Evolutionary conservation across 768 basidiomycete genomes (phyloP), one percentile per base, ranked within the genome.

Genomic region (Xerocomus potaroensis): DNA sequence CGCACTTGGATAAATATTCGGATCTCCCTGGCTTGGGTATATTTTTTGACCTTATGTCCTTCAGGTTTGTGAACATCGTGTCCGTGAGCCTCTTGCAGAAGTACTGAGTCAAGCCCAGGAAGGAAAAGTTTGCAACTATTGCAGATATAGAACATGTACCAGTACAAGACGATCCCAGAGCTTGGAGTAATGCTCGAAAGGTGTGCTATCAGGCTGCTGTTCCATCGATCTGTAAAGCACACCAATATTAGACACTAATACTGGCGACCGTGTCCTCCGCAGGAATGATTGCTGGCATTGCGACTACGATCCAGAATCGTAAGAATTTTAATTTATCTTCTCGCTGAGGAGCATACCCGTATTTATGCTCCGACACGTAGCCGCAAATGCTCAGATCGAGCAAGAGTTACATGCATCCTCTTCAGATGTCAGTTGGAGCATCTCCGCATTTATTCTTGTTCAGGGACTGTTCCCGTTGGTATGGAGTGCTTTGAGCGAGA

Each of bases 401-500:
- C 54, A 60, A 3, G 71, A 83, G 22, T 69, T 91, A 18, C 75
- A 76, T 38, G 81, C 87, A 3, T 79, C 79, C 1, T 70, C 74
- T 42, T 68, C 74, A 8, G 73, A 84, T 34, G 81, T 91, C 47
- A 83, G 85, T 47, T 70, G 79, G 61, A 83, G 78, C 53, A 64
- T 90, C 27, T 83, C 87, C 1, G 47, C 86, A 18, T 90, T 87
- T 65, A 80, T 88, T 48, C 67, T 84, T 2, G 51, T 83, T 4
- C 89, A 90, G 66, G 89, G 89, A 2, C 55, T 70, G 16, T 68
- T 80, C 41, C 89, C 89, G 0, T 49, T 87, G 24, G 34, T 83
- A 1, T 90, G 88, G 87, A 77, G 74, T 30, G 76, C 81, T 0
- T 65, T 89, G 23, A 84, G 83, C 50, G 89, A 91, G 63, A 76